A percentile compares a stretch with the other conserved stretches of the same genome.
These are phyloP conservation scores for Adiantum capillusveneris DNA, from an alignment of 75 land plant species.

Conservation along the genomic window DNA sequence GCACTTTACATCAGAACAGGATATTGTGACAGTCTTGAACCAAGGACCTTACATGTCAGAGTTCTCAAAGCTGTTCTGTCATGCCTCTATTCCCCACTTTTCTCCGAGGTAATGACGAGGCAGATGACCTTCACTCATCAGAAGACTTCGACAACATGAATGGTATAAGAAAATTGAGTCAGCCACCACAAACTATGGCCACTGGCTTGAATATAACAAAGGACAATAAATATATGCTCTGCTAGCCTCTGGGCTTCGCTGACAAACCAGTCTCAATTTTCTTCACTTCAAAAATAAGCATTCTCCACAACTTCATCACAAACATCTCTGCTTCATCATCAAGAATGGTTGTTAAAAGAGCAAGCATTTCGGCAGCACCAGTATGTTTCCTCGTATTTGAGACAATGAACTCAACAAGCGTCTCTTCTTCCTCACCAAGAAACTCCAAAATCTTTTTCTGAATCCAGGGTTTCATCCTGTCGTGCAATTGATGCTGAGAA, in stretches of 20 bases:
- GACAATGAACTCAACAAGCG: slow-evolving; percentile 92
- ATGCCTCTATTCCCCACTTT: too few relatives aligned
- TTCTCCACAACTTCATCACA: slow-evolving; percentile 99
- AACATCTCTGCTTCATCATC: slow-evolving; percentile 99
- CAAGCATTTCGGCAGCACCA: slow-evolving; percentile 73
- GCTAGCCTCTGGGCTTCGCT: slow-evolving; percentile 26
- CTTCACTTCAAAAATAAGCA: slow-evolving; percentile 98
- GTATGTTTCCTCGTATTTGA: slow-evolving; percentile 81
- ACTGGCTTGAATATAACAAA: too few relatives aligned
- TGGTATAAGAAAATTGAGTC: too few relatives aligned
- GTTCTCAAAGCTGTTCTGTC: too few relatives aligned
- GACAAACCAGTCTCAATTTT: slow-evolving; percentile 90
- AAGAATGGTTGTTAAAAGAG: slow-evolving; percentile 66
- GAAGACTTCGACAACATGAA: too few relatives aligned
- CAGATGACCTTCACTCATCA: too few relatives aligned
- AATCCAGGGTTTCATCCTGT: slow-evolving; percentile 98
- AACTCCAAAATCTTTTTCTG: slow-evolving; percentile 95
- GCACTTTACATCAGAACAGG: too few relatives aligned
- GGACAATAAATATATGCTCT: too few relatives aligned
- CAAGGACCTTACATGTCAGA: too few relatives aligned
- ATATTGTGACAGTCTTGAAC: too few relatives aligned
- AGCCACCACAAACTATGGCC: too few relatives aligned
- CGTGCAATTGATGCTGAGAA: slow-evolving; percentile 77
- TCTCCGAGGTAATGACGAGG: too few relatives aligned
- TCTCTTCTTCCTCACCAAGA: slow-evolving; percentile 91